Base-by-base conservation (phyloP, 2,329 filamentous ascomycete genomes). In the Alternaria postmessia region DNA sequence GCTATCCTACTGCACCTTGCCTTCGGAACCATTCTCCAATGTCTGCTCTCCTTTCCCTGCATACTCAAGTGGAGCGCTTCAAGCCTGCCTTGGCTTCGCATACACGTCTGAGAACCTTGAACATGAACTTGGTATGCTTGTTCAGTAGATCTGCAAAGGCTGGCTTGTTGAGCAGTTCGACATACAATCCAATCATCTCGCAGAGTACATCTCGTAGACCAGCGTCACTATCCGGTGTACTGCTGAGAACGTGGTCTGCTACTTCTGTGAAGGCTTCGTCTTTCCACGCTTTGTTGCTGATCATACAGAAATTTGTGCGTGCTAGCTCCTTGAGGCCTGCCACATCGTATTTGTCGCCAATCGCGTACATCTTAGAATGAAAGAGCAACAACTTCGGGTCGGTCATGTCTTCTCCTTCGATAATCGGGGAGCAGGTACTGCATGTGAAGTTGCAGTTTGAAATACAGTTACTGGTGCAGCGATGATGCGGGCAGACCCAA, bases 321-420 rank as follows among this genome's bases (percentile, higher is more conserved):
- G n/a, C n/a, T n/a, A n/a, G n/a, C n/a, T n/a, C 52, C 20, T 59
- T 56, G 3, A 59, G 32, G 1, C 52, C 51, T 0, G 7, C 12
- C 1, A 51, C 51, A 18, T 51, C 7, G 24, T 55, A 59, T 5
- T 60, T 56, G n/a, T 60, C 57, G 8, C 46, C 39, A 2, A 56
- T 30, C 2, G 48, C 52, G 18, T 56, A 60, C 20, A 60, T 30
- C 5, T 51, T 32, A n/a, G 38, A 1, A 9, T 30, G 28, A 1
- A 30, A 1, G 28, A 30, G 28, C 9, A 30, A 30, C 28, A 30
- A 4, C 1, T 30, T 30, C 4, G 28, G 28, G 28, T 30, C 28
- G 9, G n/a, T n/a, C n/a, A n/a, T n/a, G n/a, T n/a, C n/a, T n/a
- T n/a, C n/a, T n/a, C n/a, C n/a, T n/a, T n/a, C n/a, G n/a, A n/a